Conservation (phyloP, 192 early-diverging fungal genomes). For the Gamsiella multidivaricata region DNA sequence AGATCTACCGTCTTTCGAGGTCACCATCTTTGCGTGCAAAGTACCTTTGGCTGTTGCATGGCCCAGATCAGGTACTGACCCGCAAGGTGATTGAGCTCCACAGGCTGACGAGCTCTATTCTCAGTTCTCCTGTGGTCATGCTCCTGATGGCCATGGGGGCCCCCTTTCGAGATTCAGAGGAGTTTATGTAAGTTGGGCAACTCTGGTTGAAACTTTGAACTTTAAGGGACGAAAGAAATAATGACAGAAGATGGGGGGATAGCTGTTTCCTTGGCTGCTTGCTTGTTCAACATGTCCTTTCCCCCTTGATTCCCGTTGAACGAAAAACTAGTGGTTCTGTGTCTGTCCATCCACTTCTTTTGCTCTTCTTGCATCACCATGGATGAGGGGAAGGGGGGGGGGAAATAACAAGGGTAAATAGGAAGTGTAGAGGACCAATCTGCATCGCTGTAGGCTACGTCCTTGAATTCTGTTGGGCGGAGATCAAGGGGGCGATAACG, state of each 20-base stretch:
- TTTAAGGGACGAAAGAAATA: too few relatives aligned
- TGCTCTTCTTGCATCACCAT: too few relatives aligned
- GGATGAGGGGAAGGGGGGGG: constrained; percentile 6
- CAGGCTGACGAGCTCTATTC: constrained; percentile 28
- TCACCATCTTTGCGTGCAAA: constrained; percentile 31
- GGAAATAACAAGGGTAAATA: too few relatives aligned
- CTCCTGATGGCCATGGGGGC: constrained; percentile 41
- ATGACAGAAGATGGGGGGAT: too few relatives aligned
- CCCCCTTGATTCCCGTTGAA: too few relatives aligned
- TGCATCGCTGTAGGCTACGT: too few relatives aligned
- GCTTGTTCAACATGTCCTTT: too few relatives aligned
- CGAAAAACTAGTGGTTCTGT: too few relatives aligned
- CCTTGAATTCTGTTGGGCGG: constrained; percentile 34
- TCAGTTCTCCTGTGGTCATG: constrained; percentile 20
- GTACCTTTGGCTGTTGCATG: constrained; percentile 31
- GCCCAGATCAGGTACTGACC: constrained; percentile 31
- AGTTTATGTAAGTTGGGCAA: constrained; percentile 46
- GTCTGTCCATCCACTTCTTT: too few relatives aligned
- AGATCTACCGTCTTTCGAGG: constrained; percentile 13
- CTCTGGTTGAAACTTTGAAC: too few relatives aligned
- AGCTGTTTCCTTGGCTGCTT: too few relatives aligned
- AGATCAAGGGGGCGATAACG: constrained; percentile 51
- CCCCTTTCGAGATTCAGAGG: constrained; percentile 31
- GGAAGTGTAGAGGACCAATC: too few relatives aligned
- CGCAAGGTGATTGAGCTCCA: constrained; percentile 29